Evolutionary conservation across 352 stramenopile genomes (phyloP), one percentile per base, ranked within the genome.

Genomic region (Phytophthora aleatoria): DNA sequence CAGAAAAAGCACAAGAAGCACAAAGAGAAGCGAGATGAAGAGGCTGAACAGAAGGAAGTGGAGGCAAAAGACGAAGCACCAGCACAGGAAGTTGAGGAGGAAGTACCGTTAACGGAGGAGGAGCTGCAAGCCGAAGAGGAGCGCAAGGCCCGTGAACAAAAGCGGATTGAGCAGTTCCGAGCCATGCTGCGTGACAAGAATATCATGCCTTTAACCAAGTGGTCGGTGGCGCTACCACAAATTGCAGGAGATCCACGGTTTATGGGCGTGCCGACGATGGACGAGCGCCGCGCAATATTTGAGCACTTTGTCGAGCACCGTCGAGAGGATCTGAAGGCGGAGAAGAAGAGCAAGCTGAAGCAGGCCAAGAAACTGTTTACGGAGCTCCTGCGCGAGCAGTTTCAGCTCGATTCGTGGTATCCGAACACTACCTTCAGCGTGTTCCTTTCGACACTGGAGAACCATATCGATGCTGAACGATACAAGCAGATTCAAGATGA

Each of bases 141-240:
- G 4, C 49, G 58, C 11, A 66, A 79, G 20, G 77, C 51, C 3
- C 73, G 74, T 38, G 71, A 92, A 24, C 53, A 69, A 12, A 78
- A 87, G 55, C 65, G 71, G n/a, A 81, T 73, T 8, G 76, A 89
- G 28, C 73, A 80, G 31, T 95, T 93, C 45, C 65, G 74, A 7
- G 63, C 77, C 27, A 89, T 95, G 86, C 62, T 95, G 50, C 77
- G 84, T 30, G 83, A 93, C 51, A 93, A 93, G 65, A 89, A 86
- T 52, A 90, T 95, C 56, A 92, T 95, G 83, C 86, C 86, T 43
- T 87, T 91, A 33, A 84, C 69, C 52, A 92, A 92, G 52, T 95
- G 86, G 86, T 91, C 83, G 43, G 86, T 90, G 10, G 86, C 83
- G 30, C 69, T 95, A 33, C 84, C 86, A 5, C 79, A 84, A 36